phyloP scores from a whole-genome alignment of 2,329 filamentous ascomycete species.

The Alternaria sp. region DNA sequence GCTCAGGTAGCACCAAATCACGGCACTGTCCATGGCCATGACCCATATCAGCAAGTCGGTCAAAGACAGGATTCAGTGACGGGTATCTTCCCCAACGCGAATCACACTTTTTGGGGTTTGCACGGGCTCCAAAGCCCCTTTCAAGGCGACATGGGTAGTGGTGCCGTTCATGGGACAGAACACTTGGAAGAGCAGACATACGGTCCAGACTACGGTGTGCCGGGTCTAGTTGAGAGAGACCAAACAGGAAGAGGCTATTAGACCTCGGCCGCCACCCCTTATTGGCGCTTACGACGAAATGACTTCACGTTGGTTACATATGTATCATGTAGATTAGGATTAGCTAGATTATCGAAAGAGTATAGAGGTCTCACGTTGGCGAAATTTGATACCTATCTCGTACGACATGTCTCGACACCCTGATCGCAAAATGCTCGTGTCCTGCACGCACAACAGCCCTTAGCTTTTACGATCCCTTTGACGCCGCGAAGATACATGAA shows the following conservation, averaged over 20 bases:
- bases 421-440: background rate
- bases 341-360: background rate
- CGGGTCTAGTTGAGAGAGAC: constrained; percentile 32
- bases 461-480: background rate
- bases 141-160: constrained; percentile 32
- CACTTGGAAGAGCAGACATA: constrained; percentile 2
- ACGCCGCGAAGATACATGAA: background rate
- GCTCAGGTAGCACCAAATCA: constrained; percentile 5
- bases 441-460: background rate
- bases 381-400: background rate
- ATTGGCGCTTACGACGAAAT: background rate
- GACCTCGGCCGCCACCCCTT: background rate
- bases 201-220: constrained; percentile 16
- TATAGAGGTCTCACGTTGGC: background rate
- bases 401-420: background rate
- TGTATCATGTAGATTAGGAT: constrained; percentile 1
- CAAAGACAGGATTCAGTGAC: constrained; percentile 15
- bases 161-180: constrained; percentile 7
- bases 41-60: background rate
- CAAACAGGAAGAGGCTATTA: constrained; percentile 22
- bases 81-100: constrained; percentile 17
- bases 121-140: constrained; percentile 37
- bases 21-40: background rate
- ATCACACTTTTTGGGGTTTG: constrained; percentile 33
- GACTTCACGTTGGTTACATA: background rate